Evolutionary conservation across 345 rosid species (phyloP).

Genomic region (Acer yangbiense): DNA sequence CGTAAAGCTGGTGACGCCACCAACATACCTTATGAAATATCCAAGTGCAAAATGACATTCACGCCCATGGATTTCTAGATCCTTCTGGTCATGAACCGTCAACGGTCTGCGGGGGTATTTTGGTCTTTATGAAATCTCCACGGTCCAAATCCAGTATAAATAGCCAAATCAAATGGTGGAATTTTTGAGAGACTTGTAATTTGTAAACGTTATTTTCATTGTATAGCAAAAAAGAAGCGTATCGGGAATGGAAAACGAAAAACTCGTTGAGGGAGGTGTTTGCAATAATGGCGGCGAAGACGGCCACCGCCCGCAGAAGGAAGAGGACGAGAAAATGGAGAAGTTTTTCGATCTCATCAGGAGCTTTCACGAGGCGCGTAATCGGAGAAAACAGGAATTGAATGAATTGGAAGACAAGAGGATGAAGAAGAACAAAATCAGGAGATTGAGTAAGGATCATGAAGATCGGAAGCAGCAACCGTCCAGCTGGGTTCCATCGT

Average conservation of each 20-base stretch:
- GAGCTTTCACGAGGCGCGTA: constrained; percentile 30
- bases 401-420: constrained; percentile 7
- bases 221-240: background rate
- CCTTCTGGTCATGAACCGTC: background rate
- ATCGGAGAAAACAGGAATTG: constrained; percentile 23
- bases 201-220: background rate
- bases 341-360: constrained; percentile 30
- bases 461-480: background rate
- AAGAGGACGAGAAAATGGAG: constrained; percentile 34
- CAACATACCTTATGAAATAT: no score
- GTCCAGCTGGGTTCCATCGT: constrained; percentile 39
- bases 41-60: background rate
- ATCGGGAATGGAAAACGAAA: constrained; percentile 17
- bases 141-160: background rate
- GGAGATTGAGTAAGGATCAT: background rate
- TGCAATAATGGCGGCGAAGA: background rate
- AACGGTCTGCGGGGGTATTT: background rate
- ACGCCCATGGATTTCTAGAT: background rate
- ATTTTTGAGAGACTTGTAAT: background rate
- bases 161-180: background rate
- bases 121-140: background rate
- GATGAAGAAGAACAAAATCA: constrained; percentile 13
- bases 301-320: background rate
- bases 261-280: background rate
- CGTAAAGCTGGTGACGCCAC: constrained; percentile 1